Conservation (phyloP, 805 yeast genomes). For the Pichia nanzhaoensis region DNA sequence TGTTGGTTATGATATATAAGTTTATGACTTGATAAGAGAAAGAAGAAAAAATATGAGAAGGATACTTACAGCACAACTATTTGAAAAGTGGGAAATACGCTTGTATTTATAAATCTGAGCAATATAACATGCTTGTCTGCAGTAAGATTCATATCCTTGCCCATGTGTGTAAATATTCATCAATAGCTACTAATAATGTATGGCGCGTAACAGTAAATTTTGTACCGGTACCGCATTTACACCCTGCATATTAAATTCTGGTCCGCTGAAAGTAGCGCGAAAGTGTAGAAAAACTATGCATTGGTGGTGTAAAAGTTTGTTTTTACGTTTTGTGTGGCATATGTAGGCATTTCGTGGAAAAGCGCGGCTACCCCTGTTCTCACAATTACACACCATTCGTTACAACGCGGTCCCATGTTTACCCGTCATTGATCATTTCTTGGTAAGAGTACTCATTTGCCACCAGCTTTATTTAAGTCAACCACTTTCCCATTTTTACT, state of each 20-base stretch:
- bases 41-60: background rate
- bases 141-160: too few relatives aligned
- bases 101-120: constrained; percentile 10
- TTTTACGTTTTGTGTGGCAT: constrained; percentile 4
- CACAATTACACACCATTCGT: background rate
- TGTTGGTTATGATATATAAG: background rate
- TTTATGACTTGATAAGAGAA: background rate
- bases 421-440: too few relatives aligned
- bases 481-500: background rate
- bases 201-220: background rate
- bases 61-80: background rate
- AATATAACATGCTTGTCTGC: too few relatives aligned
- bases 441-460: too few relatives aligned
- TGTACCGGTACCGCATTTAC: constrained; percentile 15
- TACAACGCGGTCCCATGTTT: too few relatives aligned
- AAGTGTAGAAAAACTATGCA: background rate
- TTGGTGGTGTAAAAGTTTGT: background rate
- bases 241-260: constrained; percentile 14
- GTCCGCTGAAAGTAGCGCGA: constrained; percentile 15
- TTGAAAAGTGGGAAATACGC: background rate
- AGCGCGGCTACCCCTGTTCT: background rate
- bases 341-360: too few relatives aligned
- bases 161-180: too few relatives aligned
- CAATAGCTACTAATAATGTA: too few relatives aligned
- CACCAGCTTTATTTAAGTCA: too few relatives aligned